Evolutionary conservation across 1,139 yeast genomes (phyloP).

Genomic region (Meyerozyma elateridarum): DNA sequence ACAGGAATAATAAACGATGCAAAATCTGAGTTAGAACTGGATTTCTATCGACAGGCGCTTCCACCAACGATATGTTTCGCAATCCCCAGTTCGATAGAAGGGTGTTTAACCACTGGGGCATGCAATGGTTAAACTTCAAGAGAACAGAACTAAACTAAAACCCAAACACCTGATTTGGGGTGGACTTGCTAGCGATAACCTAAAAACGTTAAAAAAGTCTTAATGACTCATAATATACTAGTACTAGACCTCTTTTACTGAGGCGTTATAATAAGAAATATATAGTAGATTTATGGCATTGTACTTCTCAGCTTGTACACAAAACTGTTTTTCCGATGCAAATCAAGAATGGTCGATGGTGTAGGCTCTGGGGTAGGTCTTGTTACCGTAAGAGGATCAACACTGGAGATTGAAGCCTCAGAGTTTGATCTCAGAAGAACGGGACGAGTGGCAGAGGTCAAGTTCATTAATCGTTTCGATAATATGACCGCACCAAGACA

Average conservation of each 20-base stretch:
- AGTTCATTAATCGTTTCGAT: slow-evolving; percentile 6
- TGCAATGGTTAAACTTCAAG: too few species aligned
- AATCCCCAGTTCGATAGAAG: too few species aligned
- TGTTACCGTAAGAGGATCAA: slow-evolving; percentile 3
- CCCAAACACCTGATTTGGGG: too few species aligned
- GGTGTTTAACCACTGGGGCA: too few species aligned
- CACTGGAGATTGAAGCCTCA: slow-evolving; percentile 6
- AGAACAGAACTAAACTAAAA: too few species aligned
- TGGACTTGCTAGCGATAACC: too few species aligned
- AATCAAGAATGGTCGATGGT: slow-evolving; percentile 5
- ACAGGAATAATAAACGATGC: not conserved
- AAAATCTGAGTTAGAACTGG: not conserved
- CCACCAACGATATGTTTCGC: too few species aligned
- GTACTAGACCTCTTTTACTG: too few species aligned
- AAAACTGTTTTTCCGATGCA: slow-evolving; percentile 11
- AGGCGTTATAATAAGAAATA: too few species aligned
- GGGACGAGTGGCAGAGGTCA: slow-evolving; percentile 7
- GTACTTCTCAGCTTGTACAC: slow-evolving; percentile 5
- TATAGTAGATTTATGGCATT: not conserved
- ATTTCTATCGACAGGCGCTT: too few species aligned
- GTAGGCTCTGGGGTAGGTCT: slow-evolving; percentile 1
- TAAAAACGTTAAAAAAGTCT: too few species aligned
- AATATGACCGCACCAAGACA: slow-evolving; percentile 1
- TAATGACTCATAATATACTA: too few species aligned
- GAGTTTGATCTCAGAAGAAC: slow-evolving; percentile 7